Evolutionary conservation across 75 land plant genomes (phyloP).

Genomic region (Ceratopteris richardii): DNA sequence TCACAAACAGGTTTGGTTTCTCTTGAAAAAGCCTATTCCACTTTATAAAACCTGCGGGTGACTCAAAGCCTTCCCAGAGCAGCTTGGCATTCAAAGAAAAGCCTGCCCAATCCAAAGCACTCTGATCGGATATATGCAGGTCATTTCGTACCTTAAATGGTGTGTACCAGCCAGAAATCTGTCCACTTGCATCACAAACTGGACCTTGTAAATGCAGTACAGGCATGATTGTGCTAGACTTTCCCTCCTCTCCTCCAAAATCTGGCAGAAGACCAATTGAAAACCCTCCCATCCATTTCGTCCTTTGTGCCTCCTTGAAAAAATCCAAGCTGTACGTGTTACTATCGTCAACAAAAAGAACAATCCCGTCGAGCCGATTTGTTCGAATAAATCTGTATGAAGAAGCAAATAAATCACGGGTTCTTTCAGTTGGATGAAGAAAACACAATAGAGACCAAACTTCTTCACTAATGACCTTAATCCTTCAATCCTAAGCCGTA

Average conservation of each 20-base stretch:
- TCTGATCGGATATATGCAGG: no score
- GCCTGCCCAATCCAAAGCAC: conserved; percentile 74
- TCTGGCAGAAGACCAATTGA: conserved; percentile 64
- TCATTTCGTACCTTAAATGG: conserved; percentile 8
- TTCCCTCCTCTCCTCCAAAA: conserved; percentile 10
- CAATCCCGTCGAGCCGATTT: conserved; percentile 67
- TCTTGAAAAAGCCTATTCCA: conserved; percentile 29
- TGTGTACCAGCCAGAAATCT: conserved; percentile 70
- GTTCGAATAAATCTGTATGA: conserved; percentile 54
- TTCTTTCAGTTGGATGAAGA: no score
- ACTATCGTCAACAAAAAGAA: conserved; percentile 85
- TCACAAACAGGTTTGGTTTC: conserved; percentile 29
- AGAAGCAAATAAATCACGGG: background rate
- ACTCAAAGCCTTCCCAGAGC: conserved; percentile 55
- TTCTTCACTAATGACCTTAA: conserved; percentile 73
- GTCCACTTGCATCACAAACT: conserved; percentile 61
- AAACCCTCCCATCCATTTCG: conserved; percentile 80
- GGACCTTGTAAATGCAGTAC: conserved; percentile 70
- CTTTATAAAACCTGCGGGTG: conserved; percentile 64
- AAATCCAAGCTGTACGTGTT: conserved; percentile 74
- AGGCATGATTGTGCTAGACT: no score
- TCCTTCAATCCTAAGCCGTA: conserved; percentile 57
- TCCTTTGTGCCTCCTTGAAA: conserved; percentile 72
- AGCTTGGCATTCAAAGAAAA: conserved; percentile 72
- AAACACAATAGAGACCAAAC: no score